These are phyloP conservation scores for Aspergillus calidoustus DNA, from an alignment of 2,329 filamentous ascomycete species.

Conservation along the genomic window DNA sequence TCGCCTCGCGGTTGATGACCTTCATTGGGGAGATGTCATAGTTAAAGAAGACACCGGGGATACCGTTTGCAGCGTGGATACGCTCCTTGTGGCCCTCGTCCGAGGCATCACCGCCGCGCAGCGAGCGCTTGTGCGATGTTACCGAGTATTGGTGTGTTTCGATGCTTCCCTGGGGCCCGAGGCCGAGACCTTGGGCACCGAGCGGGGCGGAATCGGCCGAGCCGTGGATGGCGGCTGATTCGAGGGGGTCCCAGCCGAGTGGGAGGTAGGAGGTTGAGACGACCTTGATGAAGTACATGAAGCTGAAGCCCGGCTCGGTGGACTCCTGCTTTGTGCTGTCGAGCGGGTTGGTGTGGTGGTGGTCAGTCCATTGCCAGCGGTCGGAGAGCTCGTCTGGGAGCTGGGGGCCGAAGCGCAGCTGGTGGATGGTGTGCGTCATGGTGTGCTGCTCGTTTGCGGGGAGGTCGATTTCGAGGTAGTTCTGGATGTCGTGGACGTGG, in stretches of 20 bases:
- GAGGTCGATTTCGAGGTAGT: constrained; percentile 74
- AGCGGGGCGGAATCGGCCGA: constrained; percentile 60
- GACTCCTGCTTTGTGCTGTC: constrained; percentile 79
- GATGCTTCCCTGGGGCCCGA: constrained; percentile 74
- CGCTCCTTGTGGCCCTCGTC: constrained; percentile 91
- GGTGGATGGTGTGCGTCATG: constrained; percentile 87
- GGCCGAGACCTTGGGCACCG: constrained; percentile 70
- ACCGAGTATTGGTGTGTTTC: constrained; percentile 99
- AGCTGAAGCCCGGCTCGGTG: constrained; percentile 85
- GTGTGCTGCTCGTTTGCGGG: constrained; percentile 74
- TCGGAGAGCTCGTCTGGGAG: constrained; percentile 72
- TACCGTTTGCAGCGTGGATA: constrained; percentile 85
- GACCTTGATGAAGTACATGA: constrained; percentile 99
- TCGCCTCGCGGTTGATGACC: constrained; percentile 93
- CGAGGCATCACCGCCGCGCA: constrained; percentile 80
- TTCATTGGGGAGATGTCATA: constrained; percentile 99
- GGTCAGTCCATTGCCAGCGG: constrained; percentile 76
- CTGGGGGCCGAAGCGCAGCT: constrained; percentile 89
- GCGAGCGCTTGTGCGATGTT: constrained; percentile 90
- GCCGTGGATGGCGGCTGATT: constrained; percentile 43
- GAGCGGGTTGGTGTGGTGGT: constrained; percentile 84
- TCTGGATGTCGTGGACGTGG: constrained; percentile 96
- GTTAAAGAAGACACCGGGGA: constrained; percentile 97
- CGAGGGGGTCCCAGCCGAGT: constrained; percentile 78
- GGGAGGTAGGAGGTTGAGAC: constrained; percentile 95